Percentiles rank a stretch among this genome's conserved stretches.
Evolutionary conservation across 306 rosid species (phyloP).

Genomic region (Ammopiptanthus mongolicus): DNA sequence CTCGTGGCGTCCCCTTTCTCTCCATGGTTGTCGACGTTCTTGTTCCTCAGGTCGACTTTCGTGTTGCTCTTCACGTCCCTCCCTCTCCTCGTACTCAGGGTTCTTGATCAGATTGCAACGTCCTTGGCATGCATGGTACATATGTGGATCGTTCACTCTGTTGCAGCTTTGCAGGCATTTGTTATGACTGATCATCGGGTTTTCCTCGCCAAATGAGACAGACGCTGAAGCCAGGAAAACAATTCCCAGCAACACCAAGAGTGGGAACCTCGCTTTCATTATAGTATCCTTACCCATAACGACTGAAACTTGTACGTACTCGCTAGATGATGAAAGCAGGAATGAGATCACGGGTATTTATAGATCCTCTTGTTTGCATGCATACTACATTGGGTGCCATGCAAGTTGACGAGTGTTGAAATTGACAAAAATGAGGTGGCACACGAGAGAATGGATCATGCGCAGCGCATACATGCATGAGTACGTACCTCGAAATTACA

Average conservation of each 20-base stretch:
- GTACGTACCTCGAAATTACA: no score
- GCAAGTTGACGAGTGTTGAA: constrained; percentile 36
- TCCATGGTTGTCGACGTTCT: background rate
- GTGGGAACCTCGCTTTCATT: constrained; percentile 15
- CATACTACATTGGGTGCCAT: background rate
- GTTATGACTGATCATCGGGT: no score
- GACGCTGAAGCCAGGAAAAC: constrained; percentile 2
- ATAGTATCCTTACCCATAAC: background rate
- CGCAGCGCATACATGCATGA: no score
- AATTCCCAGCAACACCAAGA: constrained; percentile 21
- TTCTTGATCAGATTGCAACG: background rate
- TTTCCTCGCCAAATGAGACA: background rate
- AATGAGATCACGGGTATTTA: constrained; percentile 1
- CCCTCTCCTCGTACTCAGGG: background rate
- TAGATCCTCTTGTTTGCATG: background rate
- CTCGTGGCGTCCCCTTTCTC: no score
- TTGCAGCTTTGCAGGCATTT: no score
- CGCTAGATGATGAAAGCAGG: background rate
- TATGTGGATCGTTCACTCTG: no score
- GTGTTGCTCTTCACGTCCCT: no score
- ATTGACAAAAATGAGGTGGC: constrained; percentile 10
- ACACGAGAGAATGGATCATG: background rate
- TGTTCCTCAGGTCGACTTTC: no score
- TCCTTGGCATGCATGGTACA: no score
- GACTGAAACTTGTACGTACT: no score